phyloP scores from a whole-genome alignment of 371 early-diverging fungal genomes.

The Sporodiniella umbellata region DNA sequence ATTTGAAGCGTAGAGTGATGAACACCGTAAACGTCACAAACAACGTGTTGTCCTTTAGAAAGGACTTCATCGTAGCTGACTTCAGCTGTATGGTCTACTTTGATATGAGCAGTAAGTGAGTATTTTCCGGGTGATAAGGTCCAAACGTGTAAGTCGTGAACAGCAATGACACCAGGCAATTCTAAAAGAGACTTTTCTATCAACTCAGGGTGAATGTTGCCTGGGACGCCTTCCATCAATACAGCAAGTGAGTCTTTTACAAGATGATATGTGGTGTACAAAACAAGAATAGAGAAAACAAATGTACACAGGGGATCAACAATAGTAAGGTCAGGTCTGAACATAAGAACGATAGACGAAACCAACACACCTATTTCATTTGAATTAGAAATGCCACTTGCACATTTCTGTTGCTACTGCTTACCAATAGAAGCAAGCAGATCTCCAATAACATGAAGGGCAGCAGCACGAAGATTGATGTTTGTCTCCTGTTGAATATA shows the following conservation, averaged over 20 bases:
- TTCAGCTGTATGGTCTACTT: conserved; percentile 15
- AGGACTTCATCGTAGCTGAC: conserved; percentile 50
- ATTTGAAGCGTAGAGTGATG: conserved; percentile 71
- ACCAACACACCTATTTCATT: conserved; percentile 67
- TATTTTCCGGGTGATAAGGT: conserved; percentile 67
- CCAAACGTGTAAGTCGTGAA: conserved; percentile 78
- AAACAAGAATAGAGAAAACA: conserved; percentile 75
- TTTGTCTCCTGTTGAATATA: conserved; percentile 46
- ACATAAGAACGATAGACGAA: conserved; percentile 72
- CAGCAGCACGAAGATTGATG: conserved; percentile 72
- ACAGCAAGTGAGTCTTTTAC: conserved; percentile 64
- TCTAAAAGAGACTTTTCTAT: conserved; percentile 49
- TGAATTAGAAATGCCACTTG: neutral
- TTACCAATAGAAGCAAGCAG: conserved; percentile 73
- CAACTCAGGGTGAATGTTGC: conserved; percentile 59
- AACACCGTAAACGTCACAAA: conserved; percentile 63
- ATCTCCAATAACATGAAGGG: conserved; percentile 85
- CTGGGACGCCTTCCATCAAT: conserved; percentile 73
- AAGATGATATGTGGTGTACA: conserved; percentile 67
- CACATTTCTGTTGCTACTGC: conserved; percentile 5
- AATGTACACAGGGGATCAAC: conserved; percentile 90
- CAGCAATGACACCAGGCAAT: conserved; percentile 58
- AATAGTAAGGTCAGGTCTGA: conserved; percentile 62
- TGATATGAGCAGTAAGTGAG: conserved; percentile 47
- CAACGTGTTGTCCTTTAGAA: conserved; percentile 54